phyloP scores from a whole-genome alignment of 2,329 filamentous ascomycete species.

The Laburnicola sp. region DNA sequence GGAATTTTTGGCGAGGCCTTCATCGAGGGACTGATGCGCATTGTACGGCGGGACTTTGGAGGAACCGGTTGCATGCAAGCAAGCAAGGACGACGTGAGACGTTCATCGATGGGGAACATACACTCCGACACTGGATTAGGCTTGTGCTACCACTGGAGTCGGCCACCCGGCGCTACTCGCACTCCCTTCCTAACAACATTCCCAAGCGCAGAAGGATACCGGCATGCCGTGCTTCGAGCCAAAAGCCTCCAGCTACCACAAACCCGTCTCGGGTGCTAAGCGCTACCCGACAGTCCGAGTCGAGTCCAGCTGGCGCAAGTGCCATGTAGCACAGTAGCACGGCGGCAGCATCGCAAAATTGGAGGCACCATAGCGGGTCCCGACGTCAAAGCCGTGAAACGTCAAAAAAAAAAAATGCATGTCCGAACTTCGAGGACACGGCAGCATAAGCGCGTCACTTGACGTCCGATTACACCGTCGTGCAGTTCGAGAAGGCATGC shows the following conservation, averaged over 20 bases:
- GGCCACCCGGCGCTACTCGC: too few relatives aligned
- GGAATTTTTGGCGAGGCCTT: neutral
- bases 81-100: neutral
- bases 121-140: neutral
- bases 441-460: neutral
- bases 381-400: conserved; percentile 1
- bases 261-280: neutral
- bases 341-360: conserved; percentile 4
- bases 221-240: neutral
- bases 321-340: conserved; percentile 1
- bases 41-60: conserved; percentile 1
- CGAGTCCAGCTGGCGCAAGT: neutral
- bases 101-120: neutral
- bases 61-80: conserved; percentile 1
- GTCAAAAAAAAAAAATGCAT: neutral
- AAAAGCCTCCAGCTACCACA: conserved; percentile 1
- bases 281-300: neutral
- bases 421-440: neutral
- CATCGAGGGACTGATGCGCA: neutral
- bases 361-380: conserved; percentile 1
- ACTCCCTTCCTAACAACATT: too few relatives aligned
- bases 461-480: neutral
- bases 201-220: too few relatives aligned
- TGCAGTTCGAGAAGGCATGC: neutral
- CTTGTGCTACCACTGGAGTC: neutral